These are phyloP conservation scores for Ceratocystis smalleyi DNA, from an alignment of 2,329 filamentous ascomycete genomes.

Conservation along the genomic window DNA sequence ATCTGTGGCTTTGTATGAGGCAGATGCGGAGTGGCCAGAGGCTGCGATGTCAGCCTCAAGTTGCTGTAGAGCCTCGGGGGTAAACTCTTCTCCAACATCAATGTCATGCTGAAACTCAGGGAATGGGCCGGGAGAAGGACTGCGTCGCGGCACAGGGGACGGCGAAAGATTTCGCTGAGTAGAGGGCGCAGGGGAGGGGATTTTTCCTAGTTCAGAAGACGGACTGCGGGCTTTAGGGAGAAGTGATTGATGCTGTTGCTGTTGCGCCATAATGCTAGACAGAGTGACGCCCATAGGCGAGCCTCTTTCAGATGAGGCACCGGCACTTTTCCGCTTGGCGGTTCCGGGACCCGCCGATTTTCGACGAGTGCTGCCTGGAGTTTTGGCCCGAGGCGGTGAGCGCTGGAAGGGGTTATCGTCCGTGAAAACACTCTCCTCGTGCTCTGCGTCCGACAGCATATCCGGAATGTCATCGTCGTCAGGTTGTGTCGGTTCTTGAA, in stretches of 20 bases:
- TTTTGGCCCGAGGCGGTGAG: constrained; percentile 41
- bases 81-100: constrained; percentile 80
- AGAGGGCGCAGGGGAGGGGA: constrained; percentile 10
- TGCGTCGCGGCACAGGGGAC: constrained; percentile 14
- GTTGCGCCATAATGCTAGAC: constrained; percentile 17
- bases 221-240: constrained; percentile 4
- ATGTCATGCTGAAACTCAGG: constrained; percentile 24
- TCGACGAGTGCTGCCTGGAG: constrained; percentile 32
- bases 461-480: constrained; percentile 22
- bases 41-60: constrained; percentile 53
- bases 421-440: constrained; percentile 56
- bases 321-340: constrained; percentile 25
- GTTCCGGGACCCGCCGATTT: constrained; percentile 31
- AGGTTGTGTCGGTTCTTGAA: constrained; percentile 13
- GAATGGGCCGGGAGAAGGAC: constrained; percentile 15
- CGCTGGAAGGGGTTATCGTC: constrained; percentile 89
- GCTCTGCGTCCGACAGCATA: constrained; percentile 23
- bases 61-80: constrained; percentile 74
- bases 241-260: constrained; percentile 4
- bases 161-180: constrained; percentile 14
- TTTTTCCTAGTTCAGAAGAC: not conserved
- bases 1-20: constrained; percentile 30
- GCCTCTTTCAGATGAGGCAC: constrained; percentile 25
- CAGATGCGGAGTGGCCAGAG: constrained; percentile 33
- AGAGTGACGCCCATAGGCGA: constrained; percentile 14